Conservation (phyloP, 2,329 filamentous ascomycete genomes). For the Beauveria medogensis region DNA sequence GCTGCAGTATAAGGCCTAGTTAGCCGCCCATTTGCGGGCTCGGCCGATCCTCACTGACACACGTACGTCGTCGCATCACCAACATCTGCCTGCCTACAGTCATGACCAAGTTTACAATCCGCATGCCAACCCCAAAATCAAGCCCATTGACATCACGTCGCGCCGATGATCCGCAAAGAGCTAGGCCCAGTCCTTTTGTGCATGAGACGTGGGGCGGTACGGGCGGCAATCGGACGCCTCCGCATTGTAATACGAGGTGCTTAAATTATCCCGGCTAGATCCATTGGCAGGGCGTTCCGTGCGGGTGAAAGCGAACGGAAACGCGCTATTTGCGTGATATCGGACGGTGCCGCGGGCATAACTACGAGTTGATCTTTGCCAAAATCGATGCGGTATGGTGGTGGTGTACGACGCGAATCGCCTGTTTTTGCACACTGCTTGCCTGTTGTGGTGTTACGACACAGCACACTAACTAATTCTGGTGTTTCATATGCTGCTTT, state of each 20-base stretch:
- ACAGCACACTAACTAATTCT: not conserved
- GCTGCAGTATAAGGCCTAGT: not conserved
- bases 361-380: not conserved
- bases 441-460: not conserved
- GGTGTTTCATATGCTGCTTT: not conserved
- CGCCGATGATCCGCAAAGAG: not conserved
- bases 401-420: not conserved
- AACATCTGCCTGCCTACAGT: not conserved
- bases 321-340: not conserved
- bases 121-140: not conserved
- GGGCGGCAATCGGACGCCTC: conserved; percentile 8
- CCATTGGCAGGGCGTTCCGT: not conserved
- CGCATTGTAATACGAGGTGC: conserved; percentile 9
- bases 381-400: too few relatives aligned
- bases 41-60: not conserved
- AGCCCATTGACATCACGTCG: not conserved
- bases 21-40: not conserved
- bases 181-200: not conserved
- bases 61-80: not conserved
- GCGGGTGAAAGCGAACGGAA: not conserved
- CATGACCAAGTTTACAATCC: not conserved
- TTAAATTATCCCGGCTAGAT: not conserved
- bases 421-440: not conserved
- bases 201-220: conserved; percentile 7
- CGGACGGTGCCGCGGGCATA: not conserved